phyloP scores from a whole-genome alignment of 352 stramenopile species.

The Phytophthora constricta region DNA sequence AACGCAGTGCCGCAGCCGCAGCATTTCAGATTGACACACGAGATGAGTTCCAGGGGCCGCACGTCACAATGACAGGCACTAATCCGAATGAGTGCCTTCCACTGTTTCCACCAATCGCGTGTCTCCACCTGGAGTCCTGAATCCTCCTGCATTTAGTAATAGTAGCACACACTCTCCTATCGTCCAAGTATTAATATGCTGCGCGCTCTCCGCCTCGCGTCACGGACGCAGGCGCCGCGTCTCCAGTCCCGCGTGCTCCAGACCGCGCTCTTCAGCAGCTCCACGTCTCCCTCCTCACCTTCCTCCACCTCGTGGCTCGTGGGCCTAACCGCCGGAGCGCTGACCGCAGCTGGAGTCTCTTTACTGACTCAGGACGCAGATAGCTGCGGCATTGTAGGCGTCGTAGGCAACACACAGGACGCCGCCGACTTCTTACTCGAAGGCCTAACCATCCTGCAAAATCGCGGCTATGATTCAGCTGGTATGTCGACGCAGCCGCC shows the following conservation, averaged over 20 bases:
- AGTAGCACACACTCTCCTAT: no score
- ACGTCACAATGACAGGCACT: neutral
- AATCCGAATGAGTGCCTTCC: no score
- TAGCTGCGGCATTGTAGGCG: slow-evolving; percentile 82
- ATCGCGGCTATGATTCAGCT: slow-evolving; percentile 98
- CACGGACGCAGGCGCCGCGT: slow-evolving; percentile 4
- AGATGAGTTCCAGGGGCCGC: no score
- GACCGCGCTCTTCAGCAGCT: neutral
- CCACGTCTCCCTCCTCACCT: neutral
- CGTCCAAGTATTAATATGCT: no score
- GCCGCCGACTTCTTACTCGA: slow-evolving; percentile 86
- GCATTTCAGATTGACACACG: no score
- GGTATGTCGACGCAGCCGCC: slow-evolving; percentile 94
- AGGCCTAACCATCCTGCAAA: slow-evolving; percentile 90
- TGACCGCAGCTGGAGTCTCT: slow-evolving; percentile 17
- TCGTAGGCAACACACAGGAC: slow-evolving; percentile 71
- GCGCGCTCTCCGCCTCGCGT: slow-evolving; percentile 14
- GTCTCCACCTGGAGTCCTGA: slow-evolving; percentile 25
- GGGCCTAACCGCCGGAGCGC: slow-evolving; percentile 22
- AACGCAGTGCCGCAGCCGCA: neutral
- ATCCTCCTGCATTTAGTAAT: no score
- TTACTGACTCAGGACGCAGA: slow-evolving; percentile 30
- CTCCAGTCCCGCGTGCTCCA: slow-evolving; percentile 14
- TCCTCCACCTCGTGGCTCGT: slow-evolving; percentile 19
- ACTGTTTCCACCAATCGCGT: slow-evolving; percentile 33